Percentiles rank a stretch among this genome's conserved stretches.
Evolutionary conservation across 2,329 filamentous ascomycete genomes (phyloP).

Genomic region (Rugonectria rugulosa): DNA sequence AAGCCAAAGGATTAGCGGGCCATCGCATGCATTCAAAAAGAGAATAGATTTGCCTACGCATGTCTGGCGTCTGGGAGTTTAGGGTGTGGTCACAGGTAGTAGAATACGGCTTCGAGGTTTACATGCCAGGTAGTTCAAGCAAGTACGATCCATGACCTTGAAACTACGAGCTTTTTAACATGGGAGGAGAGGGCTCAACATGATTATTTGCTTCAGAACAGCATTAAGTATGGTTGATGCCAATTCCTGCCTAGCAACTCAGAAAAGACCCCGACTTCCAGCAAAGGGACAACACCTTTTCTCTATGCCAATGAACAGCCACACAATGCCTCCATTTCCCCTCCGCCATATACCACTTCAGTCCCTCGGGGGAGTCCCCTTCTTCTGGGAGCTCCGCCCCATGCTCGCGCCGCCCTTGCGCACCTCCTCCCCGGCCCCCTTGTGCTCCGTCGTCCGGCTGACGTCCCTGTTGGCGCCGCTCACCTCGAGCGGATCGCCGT

Average conservation of each 20-base stretch:
- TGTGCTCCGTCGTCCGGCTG: conserved; percentile 48
- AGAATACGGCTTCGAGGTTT: conserved; percentile 9
- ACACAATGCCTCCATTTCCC: neutral
- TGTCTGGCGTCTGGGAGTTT: conserved; percentile 41
- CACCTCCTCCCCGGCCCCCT: conserved; percentile 43
- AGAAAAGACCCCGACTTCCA: too few species aligned
- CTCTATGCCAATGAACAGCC: neutral
- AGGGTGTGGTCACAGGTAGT: conserved; percentile 15
- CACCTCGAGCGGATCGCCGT: conserved; percentile 49
- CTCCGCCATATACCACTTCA: neutral
- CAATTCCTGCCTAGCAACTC: too few species aligned
- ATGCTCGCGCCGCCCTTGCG: conserved; percentile 46
- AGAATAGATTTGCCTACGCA: conserved; percentile 19
- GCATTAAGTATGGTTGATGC: too few species aligned
- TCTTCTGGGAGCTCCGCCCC: conserved; percentile 42
- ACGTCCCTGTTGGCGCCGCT: conserved; percentile 56
- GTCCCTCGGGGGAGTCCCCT: conserved; percentile 23
- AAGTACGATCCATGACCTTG: neutral
- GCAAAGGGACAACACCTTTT: neutral
- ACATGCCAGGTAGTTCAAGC: conserved; percentile 1
- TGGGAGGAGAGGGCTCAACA: too few species aligned
- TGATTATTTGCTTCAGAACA: too few species aligned
- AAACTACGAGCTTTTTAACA: too few species aligned
- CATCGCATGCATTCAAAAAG: neutral
- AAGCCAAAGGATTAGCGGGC: conserved; percentile 4